These are phyloP conservation scores for Trichoderma sp. DNA, from an alignment of 2,329 filamentous ascomycete species.

Conservation along the genomic window DNA sequence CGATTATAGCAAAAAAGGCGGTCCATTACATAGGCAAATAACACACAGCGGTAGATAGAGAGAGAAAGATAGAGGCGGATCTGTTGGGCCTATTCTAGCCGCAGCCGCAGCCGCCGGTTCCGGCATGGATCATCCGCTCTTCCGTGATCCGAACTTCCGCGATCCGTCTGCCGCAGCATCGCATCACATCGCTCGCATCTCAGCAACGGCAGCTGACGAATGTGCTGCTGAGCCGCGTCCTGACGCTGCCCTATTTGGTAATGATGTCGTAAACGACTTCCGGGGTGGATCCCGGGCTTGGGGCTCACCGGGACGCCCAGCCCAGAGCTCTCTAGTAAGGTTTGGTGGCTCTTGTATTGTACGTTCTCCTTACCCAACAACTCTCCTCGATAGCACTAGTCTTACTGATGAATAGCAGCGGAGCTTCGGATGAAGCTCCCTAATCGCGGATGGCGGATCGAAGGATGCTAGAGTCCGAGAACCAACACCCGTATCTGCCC, in stretches of 20 bases:
- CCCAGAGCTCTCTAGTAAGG: background rate
- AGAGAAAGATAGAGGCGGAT: background rate
- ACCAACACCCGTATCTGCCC: background rate
- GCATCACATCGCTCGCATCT: background rate
- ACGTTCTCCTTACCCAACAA: background rate
- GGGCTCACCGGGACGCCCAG: background rate
- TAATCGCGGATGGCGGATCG: conserved; percentile 13
- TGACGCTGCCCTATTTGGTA: background rate
- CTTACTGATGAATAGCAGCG: background rate
- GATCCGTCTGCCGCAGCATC: conserved; percentile 22
- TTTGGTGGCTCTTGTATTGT: background rate
- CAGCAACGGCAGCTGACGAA: background rate
- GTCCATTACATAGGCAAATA: background rate
- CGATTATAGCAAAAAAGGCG: background rate
- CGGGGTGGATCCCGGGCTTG: background rate
- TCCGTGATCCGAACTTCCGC: conserved; percentile 40
- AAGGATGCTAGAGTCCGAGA: background rate
- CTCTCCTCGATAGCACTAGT: background rate
- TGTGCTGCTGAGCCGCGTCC: background rate
- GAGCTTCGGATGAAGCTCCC: conserved; percentile 9
- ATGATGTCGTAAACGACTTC: background rate
- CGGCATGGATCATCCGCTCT: background rate
- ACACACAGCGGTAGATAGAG: background rate
- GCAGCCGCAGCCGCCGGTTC: background rate
- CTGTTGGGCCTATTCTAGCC: background rate